phyloP scores from a whole-genome alignment of 768 basidiomycete species.

The Nevesoporus exiguus region DNA sequence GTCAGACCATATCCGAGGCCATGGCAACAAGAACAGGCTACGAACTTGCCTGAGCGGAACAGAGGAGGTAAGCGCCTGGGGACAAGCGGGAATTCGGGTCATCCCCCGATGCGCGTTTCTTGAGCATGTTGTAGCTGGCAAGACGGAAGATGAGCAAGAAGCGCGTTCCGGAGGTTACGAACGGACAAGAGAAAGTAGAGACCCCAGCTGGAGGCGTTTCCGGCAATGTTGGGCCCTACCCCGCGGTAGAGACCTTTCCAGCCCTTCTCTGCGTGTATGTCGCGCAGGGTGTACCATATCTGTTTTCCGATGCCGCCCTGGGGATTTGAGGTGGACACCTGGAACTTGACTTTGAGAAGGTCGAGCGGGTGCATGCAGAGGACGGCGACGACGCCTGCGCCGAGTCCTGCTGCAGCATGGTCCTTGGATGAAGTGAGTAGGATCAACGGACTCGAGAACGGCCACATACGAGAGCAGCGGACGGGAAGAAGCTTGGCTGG shows the following conservation, averaged over 20 bases:
- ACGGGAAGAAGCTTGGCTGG: conserved; percentile 42
- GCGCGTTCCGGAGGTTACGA: background rate
- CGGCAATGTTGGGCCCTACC: conserved; percentile 84
- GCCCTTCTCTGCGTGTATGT: conserved; percentile 73
- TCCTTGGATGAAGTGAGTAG: conserved; percentile 51
- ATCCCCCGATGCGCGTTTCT: conserved; percentile 68
- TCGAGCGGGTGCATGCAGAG: conserved; percentile 98
- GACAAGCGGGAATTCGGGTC: conserved; percentile 67
- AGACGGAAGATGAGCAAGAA: conserved; percentile 2
- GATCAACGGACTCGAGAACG: background rate
- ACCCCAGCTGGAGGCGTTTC: conserved; percentile 96
- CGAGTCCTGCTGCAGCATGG: conserved; percentile 91
- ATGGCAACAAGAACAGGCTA: conserved; percentile 26
- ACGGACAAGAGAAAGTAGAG: conserved; percentile 93
- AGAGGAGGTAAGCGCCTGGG: conserved; percentile 77
- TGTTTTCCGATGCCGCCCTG: conserved; percentile 61
- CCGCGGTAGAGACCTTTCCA: conserved; percentile 89
- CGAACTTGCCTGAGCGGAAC: conserved; percentile 96
- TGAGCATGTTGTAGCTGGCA: conserved; percentile 87
- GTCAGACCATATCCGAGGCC: conserved; percentile 13
- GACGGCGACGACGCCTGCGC: conserved; percentile 88
- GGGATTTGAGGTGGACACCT: conserved; percentile 71
- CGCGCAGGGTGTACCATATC: conserved; percentile 71
- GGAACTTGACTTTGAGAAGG: conserved; percentile 90
- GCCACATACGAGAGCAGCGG: conserved; percentile 31